Percentiles rank a stretch among this genome's conserved stretches.
Conservation (phyloP, 116 monocot species). For the Iris pallida region DNA sequence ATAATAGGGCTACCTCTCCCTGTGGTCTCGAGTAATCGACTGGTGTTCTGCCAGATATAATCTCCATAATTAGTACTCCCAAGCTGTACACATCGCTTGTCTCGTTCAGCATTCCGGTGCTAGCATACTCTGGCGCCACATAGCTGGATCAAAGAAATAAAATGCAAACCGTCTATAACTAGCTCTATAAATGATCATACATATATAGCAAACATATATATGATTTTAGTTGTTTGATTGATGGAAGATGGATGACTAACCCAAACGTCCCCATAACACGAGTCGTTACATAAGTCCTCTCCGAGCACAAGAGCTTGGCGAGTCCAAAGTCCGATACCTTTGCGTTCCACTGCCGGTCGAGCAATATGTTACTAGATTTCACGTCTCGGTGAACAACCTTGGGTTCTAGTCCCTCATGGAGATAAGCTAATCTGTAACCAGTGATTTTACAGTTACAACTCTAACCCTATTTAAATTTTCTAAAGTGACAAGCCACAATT, state of each 20-base stretch:
- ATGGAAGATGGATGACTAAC: slow-evolving; percentile 19
- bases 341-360: slow-evolving; percentile 61
- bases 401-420: slow-evolving; percentile 67
- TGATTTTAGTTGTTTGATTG: too few relatives aligned
- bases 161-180: too few relatives aligned
- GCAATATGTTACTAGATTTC: slow-evolving; percentile 51
- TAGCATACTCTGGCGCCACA: neutral
- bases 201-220: too few relatives aligned
- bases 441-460: too few relatives aligned
- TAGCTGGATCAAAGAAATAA: too few relatives aligned
- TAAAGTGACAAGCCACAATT: too few relatives aligned
- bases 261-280: slow-evolving; percentile 79
- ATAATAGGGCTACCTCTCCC: slow-evolving; percentile 4
- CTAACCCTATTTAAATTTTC: too few relatives aligned
- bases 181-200: too few relatives aligned
- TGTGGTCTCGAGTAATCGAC: slow-evolving; percentile 2
- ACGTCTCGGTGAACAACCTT: slow-evolving; percentile 73
- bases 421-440: slow-evolving; percentile 46
- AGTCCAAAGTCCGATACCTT: slow-evolving; percentile 77
- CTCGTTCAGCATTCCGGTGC: neutral
- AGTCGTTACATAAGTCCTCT: slow-evolving; percentile 51
- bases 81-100: slow-evolving; percentile 10
- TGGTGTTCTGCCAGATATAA: neutral
- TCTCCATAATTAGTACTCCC: neutral
- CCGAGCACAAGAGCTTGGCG: slow-evolving; percentile 58